Evolutionary conservation across 768 basidiomycete genomes (phyloP).

Genomic region (Tricholoma terreum): DNA sequence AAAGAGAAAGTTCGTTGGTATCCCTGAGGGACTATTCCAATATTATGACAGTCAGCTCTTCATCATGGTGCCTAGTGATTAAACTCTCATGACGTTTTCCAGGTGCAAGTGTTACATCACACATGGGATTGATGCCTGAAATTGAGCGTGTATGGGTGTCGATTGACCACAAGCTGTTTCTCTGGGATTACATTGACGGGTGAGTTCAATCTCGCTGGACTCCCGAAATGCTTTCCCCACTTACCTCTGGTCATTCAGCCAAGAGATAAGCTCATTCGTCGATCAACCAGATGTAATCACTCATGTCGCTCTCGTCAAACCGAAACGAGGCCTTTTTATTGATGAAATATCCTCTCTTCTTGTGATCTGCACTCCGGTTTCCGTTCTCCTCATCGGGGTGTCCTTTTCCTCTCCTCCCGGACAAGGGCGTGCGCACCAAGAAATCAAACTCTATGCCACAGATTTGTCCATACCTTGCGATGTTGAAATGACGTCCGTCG

Average conservation of each 20-base stretch:
- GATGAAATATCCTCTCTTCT: conserved; percentile 88
- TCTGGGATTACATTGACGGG: conserved; percentile 98
- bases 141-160: conserved; percentile 96
- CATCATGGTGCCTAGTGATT: neutral
- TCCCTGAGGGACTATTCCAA: conserved; percentile 75
- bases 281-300: conserved; percentile 90
- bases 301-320: conserved; percentile 83
- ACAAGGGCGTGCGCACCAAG: conserved; percentile 48
- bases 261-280: conserved; percentile 87
- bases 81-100: conserved; percentile 6
- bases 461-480: conserved; percentile 78
- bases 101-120: conserved; percentile 70
- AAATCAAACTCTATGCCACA: conserved; percentile 87
- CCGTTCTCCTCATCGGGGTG: conserved; percentile 82
- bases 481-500: conserved; percentile 82
- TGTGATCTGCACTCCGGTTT: conserved; percentile 85
- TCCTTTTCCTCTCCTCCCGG: conserved; percentile 49
- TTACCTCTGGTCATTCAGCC: conserved; percentile 38
- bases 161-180: conserved; percentile 88
- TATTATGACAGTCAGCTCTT: conserved; percentile 65
- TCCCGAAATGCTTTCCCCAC: neutral
- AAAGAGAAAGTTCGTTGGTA: conserved; percentile 70
- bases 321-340: conserved; percentile 84
- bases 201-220: conserved; percentile 37
- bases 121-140: conserved; percentile 90